phyloP scores from a whole-genome alignment of 163 green algal species.

The Coccomyxa subellipsoidea region DNA sequence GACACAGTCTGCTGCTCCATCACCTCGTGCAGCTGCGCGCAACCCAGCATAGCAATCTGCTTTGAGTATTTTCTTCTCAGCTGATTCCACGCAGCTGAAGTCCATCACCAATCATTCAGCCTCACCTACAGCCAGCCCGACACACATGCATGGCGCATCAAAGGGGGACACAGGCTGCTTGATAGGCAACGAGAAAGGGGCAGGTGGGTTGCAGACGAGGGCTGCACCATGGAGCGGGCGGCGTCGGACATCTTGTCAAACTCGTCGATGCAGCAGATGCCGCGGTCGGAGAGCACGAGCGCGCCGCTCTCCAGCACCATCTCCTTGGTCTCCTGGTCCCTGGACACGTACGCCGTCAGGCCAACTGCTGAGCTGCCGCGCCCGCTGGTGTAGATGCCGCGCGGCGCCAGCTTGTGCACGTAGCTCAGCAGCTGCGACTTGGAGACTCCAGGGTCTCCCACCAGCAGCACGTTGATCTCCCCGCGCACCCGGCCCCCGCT shows the following conservation, averaged over 20 bases:
- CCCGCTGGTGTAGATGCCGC: slow-evolving; percentile 95
- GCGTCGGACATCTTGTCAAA: slow-evolving; percentile 99
- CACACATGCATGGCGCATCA: no score
- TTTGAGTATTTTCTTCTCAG: no score
- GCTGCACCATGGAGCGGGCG: slow-evolving; percentile 78
- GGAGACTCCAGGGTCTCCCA: slow-evolving; percentile 93
- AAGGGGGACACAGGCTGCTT: no score
- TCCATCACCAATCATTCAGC: no score
- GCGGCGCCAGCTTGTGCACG: slow-evolving; percentile 92
- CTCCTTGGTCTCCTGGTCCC: slow-evolving; percentile 94
- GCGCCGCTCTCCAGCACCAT: slow-evolving; percentile 97
- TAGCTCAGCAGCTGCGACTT: slow-evolving; percentile 98
- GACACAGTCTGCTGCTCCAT: slow-evolving; percentile 99
- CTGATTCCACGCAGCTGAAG: no score
- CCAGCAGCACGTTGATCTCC: slow-evolving; percentile 96
- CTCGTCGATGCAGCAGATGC: slow-evolving; percentile 99
- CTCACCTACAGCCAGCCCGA: no score
- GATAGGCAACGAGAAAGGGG: no score
- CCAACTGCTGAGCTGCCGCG: slow-evolving; percentile 89
- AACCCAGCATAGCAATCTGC: no score
- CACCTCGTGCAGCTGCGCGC: slow-evolving; percentile 82
- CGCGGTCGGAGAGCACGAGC: slow-evolving; percentile 90
- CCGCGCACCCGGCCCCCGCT: slow-evolving; percentile 57
- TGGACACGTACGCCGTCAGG: slow-evolving; percentile 93
- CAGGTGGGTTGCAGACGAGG: no score